A percentile compares a stretch with the other conserved stretches of the same genome.
Conservation (phyloP, 1,139 yeast genomes). For the Spencermartinsiella ligniputridi region DNA sequence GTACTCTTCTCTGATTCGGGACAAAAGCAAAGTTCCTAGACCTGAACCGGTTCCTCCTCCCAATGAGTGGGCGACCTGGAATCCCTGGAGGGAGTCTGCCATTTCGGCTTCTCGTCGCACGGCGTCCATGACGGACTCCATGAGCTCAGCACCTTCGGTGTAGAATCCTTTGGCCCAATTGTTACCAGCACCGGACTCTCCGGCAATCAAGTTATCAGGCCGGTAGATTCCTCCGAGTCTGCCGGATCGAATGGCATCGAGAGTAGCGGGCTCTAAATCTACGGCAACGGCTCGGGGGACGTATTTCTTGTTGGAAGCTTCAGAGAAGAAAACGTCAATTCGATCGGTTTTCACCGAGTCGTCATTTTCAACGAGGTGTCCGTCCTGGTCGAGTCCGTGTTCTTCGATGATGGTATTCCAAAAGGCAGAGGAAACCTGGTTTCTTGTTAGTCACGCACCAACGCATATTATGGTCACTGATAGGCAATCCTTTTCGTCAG, state of each 20-base stretch:
- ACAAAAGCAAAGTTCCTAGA: conserved; percentile 40
- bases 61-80: conserved; percentile 44
- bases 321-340: conserved; percentile 30
- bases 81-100: conserved; percentile 43
- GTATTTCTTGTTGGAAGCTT: conserved; percentile 39
- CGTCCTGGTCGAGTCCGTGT: conserved; percentile 58
- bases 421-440: conserved; percentile 66
- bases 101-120: conserved; percentile 45
- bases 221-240: conserved; percentile 41
- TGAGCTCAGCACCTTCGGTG: conserved; percentile 45
- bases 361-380: conserved; percentile 31
- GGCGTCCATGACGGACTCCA: conserved; percentile 44
- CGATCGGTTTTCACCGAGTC: conserved; percentile 24
- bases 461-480: too few species aligned
- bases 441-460: conserved; percentile 43
- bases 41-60: conserved; percentile 49
- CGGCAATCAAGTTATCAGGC: conserved; percentile 44
- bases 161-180: conserved; percentile 48
- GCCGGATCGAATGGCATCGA: conserved; percentile 41
- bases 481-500: too few species aligned
- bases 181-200: conserved; percentile 45
- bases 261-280: conserved; percentile 44
- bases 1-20: conserved; percentile 41
- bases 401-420: conserved; percentile 68
- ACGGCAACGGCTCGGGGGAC: conserved; percentile 46